A percentile compares a stretch with the other conserved stretches of the same genome.
Evolutionary conservation across 139 green algal genomes (phyloP).

Genomic region (Chlorella sorokiniana): DNA sequence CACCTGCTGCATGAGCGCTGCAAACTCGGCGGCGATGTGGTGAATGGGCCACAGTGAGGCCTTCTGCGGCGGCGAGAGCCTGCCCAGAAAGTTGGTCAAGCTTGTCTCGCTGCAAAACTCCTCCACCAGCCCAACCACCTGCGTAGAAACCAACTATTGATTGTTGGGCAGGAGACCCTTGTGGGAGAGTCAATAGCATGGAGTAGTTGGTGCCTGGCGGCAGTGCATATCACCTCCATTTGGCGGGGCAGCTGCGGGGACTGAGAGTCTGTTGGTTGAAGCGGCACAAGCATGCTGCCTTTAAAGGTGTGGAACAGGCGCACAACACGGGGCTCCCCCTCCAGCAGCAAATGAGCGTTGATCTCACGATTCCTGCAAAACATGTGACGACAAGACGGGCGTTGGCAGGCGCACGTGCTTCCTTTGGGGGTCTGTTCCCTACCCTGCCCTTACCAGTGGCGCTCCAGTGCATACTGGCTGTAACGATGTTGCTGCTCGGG

Average conservation of each 20-base stretch:
- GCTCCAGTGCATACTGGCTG: not conserved
- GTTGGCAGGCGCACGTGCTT: not conserved
- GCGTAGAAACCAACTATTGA: too few species aligned
- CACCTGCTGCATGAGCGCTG: not conserved
- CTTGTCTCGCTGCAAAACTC: not conserved
- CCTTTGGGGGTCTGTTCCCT: not conserved
- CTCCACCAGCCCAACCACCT: slow-evolving; percentile 24
- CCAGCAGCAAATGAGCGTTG: slow-evolving; percentile 20
- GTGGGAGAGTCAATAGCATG: too few species aligned
- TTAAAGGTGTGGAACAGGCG: slow-evolving; percentile 15
- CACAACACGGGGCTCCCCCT: slow-evolving; percentile 12
- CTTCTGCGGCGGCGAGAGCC: not conserved
- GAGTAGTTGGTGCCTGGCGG: not conserved
- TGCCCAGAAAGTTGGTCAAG: not conserved
- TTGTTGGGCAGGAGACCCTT: too few species aligned
- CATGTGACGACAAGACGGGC: not conserved
- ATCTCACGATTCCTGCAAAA: slow-evolving; percentile 10
- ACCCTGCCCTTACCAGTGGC: not conserved
- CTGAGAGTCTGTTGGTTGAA: not conserved
- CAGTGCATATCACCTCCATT: not conserved
- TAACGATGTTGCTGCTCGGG: not conserved
- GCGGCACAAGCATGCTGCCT: not conserved
- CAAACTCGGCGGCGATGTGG: slow-evolving; percentile 2
- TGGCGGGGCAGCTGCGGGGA: not conserved
- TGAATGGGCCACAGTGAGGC: not conserved